These are phyloP conservation scores for Salicornia ramosissima DNA, from an alignment of 148 eudicot species.

Conservation along the genomic window DNA sequence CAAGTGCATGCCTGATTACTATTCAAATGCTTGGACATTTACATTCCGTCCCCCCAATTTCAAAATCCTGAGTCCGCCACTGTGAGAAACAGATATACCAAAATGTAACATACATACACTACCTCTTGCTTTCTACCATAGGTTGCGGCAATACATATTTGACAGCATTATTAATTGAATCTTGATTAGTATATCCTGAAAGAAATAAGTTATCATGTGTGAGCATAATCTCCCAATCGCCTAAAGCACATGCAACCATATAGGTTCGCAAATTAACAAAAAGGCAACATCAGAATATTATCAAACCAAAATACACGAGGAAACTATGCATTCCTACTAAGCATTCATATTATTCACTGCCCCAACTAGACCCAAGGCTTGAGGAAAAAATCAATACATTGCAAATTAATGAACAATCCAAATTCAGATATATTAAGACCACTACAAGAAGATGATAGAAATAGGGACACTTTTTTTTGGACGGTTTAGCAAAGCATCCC, in stretches of 20 bases:
- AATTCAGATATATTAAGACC: not conserved
- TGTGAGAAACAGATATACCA: not conserved
- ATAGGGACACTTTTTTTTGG: too few species aligned
- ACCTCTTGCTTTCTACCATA: slow-evolving; percentile 80
- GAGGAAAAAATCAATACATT: not conserved
- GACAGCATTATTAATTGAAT: slow-evolving; percentile 43
- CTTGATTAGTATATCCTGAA: slow-evolving; percentile 51
- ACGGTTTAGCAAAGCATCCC: too few species aligned
- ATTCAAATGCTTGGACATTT: too few species aligned
- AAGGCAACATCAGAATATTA: not conserved
- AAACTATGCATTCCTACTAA: not conserved
- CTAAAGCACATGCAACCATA: not conserved
- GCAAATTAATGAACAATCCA: not conserved
- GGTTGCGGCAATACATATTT: slow-evolving; percentile 74
- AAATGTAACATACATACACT: slow-evolving; percentile 8
- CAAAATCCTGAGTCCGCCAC: too few species aligned
- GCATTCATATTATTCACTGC: not conserved
- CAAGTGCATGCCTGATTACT: too few species aligned
- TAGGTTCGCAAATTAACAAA: not conserved
- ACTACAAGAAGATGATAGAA: too few species aligned
- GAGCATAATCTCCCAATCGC: not conserved
- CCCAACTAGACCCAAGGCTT: not conserved
- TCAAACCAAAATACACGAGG: not conserved
- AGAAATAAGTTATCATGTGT: not conserved
- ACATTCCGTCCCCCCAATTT: too few species aligned